Conservation (phyloP, 352 stramenopile species). For the Globisporangium solare region DNA sequence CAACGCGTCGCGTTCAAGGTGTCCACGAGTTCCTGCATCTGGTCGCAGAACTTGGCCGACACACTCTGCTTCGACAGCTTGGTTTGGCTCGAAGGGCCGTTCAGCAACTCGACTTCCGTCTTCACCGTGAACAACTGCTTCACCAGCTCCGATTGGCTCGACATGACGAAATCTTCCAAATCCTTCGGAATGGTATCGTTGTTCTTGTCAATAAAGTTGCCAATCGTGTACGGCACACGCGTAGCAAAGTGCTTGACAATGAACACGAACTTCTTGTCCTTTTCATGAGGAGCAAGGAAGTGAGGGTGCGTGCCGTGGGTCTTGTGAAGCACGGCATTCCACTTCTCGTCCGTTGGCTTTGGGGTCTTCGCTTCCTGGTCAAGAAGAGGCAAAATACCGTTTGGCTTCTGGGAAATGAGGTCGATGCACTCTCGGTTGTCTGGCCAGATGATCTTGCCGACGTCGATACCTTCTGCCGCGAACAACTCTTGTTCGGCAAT, state of each 20-base stretch:
- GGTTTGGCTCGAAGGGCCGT: slow-evolving; percentile 18
- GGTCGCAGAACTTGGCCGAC: slow-evolving; percentile 80
- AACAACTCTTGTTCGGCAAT: slow-evolving; percentile 85
- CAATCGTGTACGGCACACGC: slow-evolving; percentile 92
- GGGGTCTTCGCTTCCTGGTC: slow-evolving; percentile 80
- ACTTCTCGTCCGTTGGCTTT: slow-evolving; percentile 83
- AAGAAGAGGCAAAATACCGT: slow-evolving; percentile 74
- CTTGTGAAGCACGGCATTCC: slow-evolving; percentile 80
- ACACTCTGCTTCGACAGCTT: slow-evolving; percentile 52
- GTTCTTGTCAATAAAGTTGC: slow-evolving; percentile 97
- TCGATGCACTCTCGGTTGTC: slow-evolving; percentile 87
- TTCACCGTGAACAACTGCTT: slow-evolving; percentile 78
- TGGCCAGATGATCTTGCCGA: slow-evolving; percentile 77
- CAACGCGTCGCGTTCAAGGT: slow-evolving; percentile 82
- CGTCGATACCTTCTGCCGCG: slow-evolving; percentile 71
- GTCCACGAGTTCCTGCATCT: slow-evolving; percentile 84
- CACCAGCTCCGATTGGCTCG: slow-evolving; percentile 70
- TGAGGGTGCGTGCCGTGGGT: slow-evolving; percentile 63
- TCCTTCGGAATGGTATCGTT: slow-evolving; percentile 93
- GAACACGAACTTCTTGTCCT: slow-evolving; percentile 92
- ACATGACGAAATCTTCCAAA: slow-evolving; percentile 85
- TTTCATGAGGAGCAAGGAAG: slow-evolving; percentile 77
- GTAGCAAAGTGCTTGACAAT: slow-evolving; percentile 96
- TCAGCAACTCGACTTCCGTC: slow-evolving; percentile 49
- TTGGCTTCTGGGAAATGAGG: slow-evolving; percentile 74